Percentiles rank a stretch among this genome's conserved stretches.
Conservation (phyloP, 768 basidiomycete species). For the Rhizopogon roseolus region DNA sequence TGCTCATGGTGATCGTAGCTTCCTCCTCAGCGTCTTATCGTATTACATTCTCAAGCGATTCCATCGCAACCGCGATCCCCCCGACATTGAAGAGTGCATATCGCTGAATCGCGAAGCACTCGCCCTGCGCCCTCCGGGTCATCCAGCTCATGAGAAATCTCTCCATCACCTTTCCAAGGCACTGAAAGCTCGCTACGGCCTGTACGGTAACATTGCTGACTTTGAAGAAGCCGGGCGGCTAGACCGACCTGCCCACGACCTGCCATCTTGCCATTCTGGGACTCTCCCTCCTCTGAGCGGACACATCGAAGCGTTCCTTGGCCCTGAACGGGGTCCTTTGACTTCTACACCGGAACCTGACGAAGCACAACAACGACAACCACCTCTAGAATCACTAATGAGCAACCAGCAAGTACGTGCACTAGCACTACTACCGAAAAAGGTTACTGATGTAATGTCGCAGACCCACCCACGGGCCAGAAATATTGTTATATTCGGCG, state of each 20-base stretch:
- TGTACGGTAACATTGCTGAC: conserved; percentile 12
- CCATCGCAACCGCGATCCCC: neutral
- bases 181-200: conserved; percentile 11
- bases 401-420: too few species aligned
- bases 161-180: conserved; percentile 12
- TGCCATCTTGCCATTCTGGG: too few species aligned
- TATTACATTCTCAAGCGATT: neutral
- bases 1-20: neutral
- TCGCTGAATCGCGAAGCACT: conserved; percentile 20
- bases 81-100: neutral
- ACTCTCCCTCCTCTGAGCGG: too few species aligned
- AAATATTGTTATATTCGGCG: conserved; percentile 19
- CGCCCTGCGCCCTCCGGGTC: conserved; percentile 31
- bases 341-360: too few species aligned
- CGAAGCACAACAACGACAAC: too few species aligned
- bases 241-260: too few species aligned
- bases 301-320: too few species aligned
- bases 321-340: too few species aligned
- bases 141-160: neutral
- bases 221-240: conserved; percentile 21
- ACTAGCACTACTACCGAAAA: too few species aligned
- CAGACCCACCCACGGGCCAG: neutral
- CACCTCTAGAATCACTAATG: too few species aligned
- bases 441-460: neutral
- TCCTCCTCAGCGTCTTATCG: neutral